Conservation (phyloP, 352 stramenopile species). For the Halophytophthora batemanensis region DNA sequence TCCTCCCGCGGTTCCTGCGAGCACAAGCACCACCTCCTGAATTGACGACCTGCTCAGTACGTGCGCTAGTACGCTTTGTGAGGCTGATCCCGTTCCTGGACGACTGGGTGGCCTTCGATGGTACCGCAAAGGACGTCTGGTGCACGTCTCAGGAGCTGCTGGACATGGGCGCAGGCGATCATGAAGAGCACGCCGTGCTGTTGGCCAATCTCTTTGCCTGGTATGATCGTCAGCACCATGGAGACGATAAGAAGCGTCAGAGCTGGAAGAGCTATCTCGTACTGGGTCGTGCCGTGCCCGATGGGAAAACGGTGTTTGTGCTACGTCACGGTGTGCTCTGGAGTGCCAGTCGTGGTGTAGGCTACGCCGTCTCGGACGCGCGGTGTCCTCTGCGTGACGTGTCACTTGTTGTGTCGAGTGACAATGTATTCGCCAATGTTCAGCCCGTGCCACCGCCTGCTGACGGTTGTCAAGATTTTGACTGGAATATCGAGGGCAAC, state of each 20-base stretch:
- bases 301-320: constrained; percentile 89
- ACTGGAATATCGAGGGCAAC: constrained; percentile 85
- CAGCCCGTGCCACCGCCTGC: constrained; percentile 31
- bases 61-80: constrained; percentile 82
- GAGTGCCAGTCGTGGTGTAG: constrained; percentile 84
- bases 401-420: constrained; percentile 77
- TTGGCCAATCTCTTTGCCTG: constrained; percentile 90
- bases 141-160: constrained; percentile 90
- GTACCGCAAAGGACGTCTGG: constrained; percentile 79
- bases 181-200: constrained; percentile 91
- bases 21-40: constrained; percentile 65
- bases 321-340: constrained; percentile 74
- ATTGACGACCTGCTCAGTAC: constrained; percentile 23
- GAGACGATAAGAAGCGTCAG: constrained; percentile 16
- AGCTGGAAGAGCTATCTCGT: constrained; percentile 72
- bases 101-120: constrained; percentile 86
- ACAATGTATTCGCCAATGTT: constrained; percentile 92
- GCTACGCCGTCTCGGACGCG: constrained; percentile 71
- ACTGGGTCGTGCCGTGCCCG: constrained; percentile 75
- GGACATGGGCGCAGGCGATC: constrained; percentile 83
- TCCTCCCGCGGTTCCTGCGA: constrained; percentile 69
- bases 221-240: constrained; percentile 50
- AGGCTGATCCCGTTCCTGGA: constrained; percentile 90
- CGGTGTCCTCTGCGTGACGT: constrained; percentile 86
- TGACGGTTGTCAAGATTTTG: constrained; percentile 44